phyloP scores from a whole-genome alignment of 306 rosid species.

The Rosa persica region DNA sequence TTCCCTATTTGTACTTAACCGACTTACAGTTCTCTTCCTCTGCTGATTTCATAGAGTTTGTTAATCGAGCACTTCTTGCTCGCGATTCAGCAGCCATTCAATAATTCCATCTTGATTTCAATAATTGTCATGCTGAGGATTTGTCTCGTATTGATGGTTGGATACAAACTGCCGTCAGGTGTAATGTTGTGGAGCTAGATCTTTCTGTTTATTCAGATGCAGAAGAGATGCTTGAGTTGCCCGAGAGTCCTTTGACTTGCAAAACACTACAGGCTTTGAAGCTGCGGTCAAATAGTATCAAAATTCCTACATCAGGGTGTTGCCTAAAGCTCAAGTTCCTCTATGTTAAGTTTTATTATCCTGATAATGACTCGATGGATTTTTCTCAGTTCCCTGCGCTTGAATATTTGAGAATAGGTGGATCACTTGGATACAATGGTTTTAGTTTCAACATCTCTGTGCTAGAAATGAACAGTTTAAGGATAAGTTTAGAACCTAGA shows the following conservation, averaged over 20 bases:
- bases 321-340: background rate
- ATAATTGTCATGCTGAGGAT: background rate
- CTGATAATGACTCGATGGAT: background rate
- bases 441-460: background rate
- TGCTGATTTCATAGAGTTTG: background rate
- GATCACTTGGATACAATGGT: background rate
- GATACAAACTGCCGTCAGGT: background rate
- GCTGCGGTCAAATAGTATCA: background rate
- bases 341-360: background rate
- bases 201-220: background rate
- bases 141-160: background rate
- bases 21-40: background rate
- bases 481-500: background rate
- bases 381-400: background rate
- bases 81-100: background rate
- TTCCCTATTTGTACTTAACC: background rate
- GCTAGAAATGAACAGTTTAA: background rate
- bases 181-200: constrained; percentile 1
- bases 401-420: background rate
- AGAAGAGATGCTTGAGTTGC: constrained; percentile 1
- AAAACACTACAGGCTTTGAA: background rate
- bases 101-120: background rate
- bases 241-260: background rate
- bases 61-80: background rate
- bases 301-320: background rate